These are phyloP conservation scores for Hysterangium stoloniferum DNA, from an alignment of 768 basidiomycete genomes.

Conservation along the genomic window DNA sequence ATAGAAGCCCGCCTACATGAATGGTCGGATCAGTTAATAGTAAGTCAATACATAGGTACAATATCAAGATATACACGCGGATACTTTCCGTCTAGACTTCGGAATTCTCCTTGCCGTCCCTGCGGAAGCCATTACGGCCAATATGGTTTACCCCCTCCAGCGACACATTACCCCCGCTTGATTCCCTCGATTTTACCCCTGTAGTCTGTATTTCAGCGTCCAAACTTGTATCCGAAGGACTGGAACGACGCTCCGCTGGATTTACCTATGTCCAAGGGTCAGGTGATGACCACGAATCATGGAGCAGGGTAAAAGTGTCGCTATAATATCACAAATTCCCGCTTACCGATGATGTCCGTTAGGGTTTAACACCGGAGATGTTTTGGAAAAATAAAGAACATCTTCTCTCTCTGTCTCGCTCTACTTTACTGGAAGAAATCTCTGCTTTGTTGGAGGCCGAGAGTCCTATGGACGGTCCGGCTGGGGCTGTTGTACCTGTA, in stretches of 20 bases:
- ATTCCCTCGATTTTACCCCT: conserved; percentile 42
- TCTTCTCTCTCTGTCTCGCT: conserved; percentile 41
- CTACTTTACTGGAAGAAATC: conserved; percentile 44
- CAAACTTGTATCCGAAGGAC: conserved; percentile 50
- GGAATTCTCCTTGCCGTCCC: conserved; percentile 61
- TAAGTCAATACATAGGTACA: conserved; percentile 28
- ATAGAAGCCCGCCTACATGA: conserved; percentile 56
- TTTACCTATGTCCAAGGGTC: conserved; percentile 90
- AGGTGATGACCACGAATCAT: conserved; percentile 91
- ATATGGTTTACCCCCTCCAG: conserved; percentile 83
- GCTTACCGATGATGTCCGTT: conserved; percentile 4
- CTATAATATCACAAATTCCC: neutral
- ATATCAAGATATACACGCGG: too few species aligned
- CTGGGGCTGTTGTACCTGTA: neutral
- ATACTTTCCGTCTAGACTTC: conserved; percentile 23
- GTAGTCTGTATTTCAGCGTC: conserved; percentile 86
- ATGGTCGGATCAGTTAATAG: conserved; percentile 67
- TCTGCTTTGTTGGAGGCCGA: conserved; percentile 13
- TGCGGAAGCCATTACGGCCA: conserved; percentile 66
- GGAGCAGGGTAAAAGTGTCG: conserved; percentile 55
- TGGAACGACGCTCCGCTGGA: conserved; percentile 55
- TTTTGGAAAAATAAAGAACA: conserved; percentile 57
- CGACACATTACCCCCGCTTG: conserved; percentile 36
- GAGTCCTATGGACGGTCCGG: conserved; percentile 13
- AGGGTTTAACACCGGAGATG: conserved; percentile 68